Conservation (phyloP, 305 asterid genomes). For the Fraxinus floribunda region DNA sequence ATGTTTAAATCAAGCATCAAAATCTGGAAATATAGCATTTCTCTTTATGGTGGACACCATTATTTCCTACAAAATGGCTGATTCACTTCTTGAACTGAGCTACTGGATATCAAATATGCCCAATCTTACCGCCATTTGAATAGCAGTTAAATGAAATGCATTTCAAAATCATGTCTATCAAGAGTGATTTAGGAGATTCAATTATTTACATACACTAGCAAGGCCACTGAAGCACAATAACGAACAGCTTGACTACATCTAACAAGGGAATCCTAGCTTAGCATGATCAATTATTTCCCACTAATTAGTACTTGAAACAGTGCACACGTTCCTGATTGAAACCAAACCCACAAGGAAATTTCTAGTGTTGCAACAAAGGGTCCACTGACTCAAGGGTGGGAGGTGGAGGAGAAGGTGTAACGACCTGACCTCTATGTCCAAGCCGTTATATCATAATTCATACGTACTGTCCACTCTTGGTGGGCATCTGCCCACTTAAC, state of each 20-base stretch:
- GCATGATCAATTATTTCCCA: neutral
- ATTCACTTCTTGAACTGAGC: neutral
- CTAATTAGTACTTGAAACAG: neutral
- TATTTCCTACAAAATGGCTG: conserved; percentile 10
- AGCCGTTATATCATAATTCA: neutral
- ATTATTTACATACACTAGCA: neutral
- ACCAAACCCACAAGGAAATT: conserved; percentile 1
- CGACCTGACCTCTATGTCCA: neutral
- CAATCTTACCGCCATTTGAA: conserved; percentile 1
- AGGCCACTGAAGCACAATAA: neutral
- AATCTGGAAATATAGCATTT: neutral
- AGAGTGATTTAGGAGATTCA: conserved; percentile 1
- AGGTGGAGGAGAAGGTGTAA: conserved; percentile 2
- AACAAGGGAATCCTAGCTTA: conserved; percentile 4
- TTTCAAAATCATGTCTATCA: conserved; percentile 1
- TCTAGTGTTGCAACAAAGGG: neutral
- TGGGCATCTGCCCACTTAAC: neutral
- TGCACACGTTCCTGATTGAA: neutral
- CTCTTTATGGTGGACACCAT: neutral
- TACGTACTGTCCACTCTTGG: neutral
- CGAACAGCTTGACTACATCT: neutral
- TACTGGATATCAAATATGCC: neutral
- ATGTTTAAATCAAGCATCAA: neutral
- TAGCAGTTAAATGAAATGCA: conserved; percentile 1
- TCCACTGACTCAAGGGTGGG: neutral